Percentiles rank a stretch among this genome's conserved stretches.
Evolutionary conservation across 352 stramenopile genomes (phyloP).

Genomic region (Chrysophaeum taylorii): DNA sequence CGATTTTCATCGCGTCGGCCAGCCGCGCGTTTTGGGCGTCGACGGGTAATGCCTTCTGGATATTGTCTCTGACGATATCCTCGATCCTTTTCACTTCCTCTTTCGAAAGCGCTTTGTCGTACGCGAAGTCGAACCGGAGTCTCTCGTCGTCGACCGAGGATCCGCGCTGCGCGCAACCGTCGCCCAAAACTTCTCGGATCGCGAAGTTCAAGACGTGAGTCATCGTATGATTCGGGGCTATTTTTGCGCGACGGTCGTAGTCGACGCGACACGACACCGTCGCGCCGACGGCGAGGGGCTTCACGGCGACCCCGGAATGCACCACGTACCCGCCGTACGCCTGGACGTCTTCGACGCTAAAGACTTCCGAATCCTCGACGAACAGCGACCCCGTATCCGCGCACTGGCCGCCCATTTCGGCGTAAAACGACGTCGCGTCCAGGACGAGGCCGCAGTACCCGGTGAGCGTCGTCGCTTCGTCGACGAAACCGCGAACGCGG

Average conservation of each 20-base stretch:
- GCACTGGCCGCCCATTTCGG: slow-evolving; percentile 79
- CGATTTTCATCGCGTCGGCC: slow-evolving; percentile 77
- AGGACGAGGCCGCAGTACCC: slow-evolving; percentile 79
- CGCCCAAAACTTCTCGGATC: slow-evolving; percentile 69
- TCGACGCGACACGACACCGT: slow-evolving; percentile 72
- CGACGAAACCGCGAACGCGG: slow-evolving; percentile 58
- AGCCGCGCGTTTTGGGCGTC: slow-evolving; percentile 78
- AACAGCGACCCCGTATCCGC: slow-evolving; percentile 52
- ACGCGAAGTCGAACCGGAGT: slow-evolving; percentile 91
- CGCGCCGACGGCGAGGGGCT: slow-evolving; percentile 58
- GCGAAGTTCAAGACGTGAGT: slow-evolving; percentile 93
- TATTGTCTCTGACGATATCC: slow-evolving; percentile 70
- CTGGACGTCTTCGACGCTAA: slow-evolving; percentile 78
- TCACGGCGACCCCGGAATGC: slow-evolving; percentile 71
- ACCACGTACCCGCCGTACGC: slow-evolving; percentile 87
- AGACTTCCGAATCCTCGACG: slow-evolving; percentile 29
- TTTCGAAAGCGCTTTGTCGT: slow-evolving; percentile 72
- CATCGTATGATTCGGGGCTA: slow-evolving; percentile 96
- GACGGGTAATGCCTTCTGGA: slow-evolving; percentile 72
- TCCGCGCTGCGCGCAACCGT: slow-evolving; percentile 79
- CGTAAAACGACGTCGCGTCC: slow-evolving; percentile 87
- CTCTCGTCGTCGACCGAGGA: slow-evolving; percentile 84
- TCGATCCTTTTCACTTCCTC: slow-evolving; percentile 65
- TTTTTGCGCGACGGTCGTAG: slow-evolving; percentile 74
- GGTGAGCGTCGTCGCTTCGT: slow-evolving; percentile 62